Evolutionary conservation across 306 rosid genomes (phyloP), one percentile per base, ranked within the genome.

Genomic region (Senna siamea): DNA sequence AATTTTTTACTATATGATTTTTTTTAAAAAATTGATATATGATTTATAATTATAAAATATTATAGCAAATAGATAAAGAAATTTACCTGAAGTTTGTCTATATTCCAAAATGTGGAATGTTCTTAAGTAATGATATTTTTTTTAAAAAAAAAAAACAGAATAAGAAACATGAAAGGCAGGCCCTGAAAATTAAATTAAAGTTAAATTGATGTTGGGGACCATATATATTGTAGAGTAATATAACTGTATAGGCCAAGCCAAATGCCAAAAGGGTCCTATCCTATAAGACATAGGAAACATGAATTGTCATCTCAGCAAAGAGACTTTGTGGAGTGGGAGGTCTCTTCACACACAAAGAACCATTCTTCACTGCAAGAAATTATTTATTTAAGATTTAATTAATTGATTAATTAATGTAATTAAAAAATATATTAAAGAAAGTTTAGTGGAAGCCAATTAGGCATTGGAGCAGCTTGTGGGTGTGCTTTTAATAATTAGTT

Each of bases 211-310:
- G 23, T 4, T 13, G 46, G 66, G 66, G 66, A 35, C 66, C 66
- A 60, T 32, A 0, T 34, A 32, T 26, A 26, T 26, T 1, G 46
- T 34, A 60, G 46, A 35, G 46, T 17, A 41, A 34, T 35, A 34
- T 59, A 35, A 34, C 34, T 60, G 28, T 8, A 35, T 11, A 60
- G 66, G 15, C 66, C 26, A 35, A 34, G 66, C 15, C 66, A 0
- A 35, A 34, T 34, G 46, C 66, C 46, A 35, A 35, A 34, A 35
- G 66, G 66, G 47, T 26, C 30, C 30, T 26, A 26, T 35, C 66
- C 66, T 60, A 60, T 60, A 17, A 60, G n/a, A 60, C 66, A 35
- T 41, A n/a, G 66, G 26, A 35, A 60, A 60, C 66, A 60, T 60
- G 66, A 26, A 60, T 35, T 60, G 66, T 60, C 66, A 40, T 38